phyloP scores from a whole-genome alignment of 805 yeast species.

The Wickerhamiella hasegawae region DNA sequence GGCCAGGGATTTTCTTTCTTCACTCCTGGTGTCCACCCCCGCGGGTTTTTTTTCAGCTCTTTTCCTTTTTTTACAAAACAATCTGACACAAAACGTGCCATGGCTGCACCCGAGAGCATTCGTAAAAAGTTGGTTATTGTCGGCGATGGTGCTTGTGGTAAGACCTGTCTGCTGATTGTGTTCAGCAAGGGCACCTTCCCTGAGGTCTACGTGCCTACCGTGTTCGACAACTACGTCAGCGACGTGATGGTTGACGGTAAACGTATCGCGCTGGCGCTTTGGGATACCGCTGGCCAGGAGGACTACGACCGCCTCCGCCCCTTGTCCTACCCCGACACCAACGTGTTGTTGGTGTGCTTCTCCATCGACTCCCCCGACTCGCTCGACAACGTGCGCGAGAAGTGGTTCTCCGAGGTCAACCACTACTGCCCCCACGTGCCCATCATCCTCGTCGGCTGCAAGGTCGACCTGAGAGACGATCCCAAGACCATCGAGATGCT shows the following conservation, averaged over 20 bases:
- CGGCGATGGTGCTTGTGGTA: conserved; percentile 97
- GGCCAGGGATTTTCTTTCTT: too few relatives aligned
- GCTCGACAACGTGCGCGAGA: conserved; percentile 83
- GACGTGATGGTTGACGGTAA: conserved; percentile 87
- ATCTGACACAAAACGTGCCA: conserved; percentile 12
- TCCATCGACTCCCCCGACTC: conserved; percentile 85
- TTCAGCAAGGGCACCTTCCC: conserved; percentile 83
- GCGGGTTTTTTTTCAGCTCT: too few relatives aligned
- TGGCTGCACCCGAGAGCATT: conserved; percentile 15
- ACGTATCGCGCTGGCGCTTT: conserved; percentile 80
- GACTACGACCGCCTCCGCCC: conserved; percentile 92
- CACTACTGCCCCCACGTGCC: conserved; percentile 94
- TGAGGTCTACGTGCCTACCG: conserved; percentile 89
- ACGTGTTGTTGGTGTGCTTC: conserved; percentile 83
- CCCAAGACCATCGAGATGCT: conserved; percentile 59
- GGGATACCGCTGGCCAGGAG: conserved; percentile 99
- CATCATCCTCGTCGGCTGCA: conserved; percentile 83
- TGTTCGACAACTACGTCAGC: conserved; percentile 93
- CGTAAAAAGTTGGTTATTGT: conserved; percentile 66
- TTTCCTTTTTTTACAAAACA: not conserved
- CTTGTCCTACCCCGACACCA: conserved; percentile 79
- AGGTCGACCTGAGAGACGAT: conserved; percentile 76
- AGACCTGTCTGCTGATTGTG: conserved; percentile 76
- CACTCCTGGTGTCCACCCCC: too few relatives aligned
- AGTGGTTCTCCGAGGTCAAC: conserved; percentile 86